These are phyloP conservation scores for Fusarium brachygibbosum DNA, from an alignment of 2,329 filamentous ascomycete species.

Conservation along the genomic window DNA sequence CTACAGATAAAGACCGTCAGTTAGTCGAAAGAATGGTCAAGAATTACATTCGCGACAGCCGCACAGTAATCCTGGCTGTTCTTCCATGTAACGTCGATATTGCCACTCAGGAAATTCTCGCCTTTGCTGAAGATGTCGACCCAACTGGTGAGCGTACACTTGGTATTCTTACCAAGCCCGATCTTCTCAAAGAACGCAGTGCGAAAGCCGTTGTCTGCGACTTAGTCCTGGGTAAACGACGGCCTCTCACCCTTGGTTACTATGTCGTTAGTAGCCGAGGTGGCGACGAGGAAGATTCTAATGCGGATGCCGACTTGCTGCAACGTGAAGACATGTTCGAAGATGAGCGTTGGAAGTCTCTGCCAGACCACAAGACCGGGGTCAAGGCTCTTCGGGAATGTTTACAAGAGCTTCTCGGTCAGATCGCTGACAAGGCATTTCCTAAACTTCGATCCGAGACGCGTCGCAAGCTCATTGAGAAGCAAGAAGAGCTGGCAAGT, in stretches of 20 bases:
- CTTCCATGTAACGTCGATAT: neutral
- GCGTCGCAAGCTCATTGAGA: neutral
- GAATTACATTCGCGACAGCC: neutral
- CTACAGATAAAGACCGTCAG: neutral
- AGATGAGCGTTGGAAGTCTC: neutral
- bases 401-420: neutral
- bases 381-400: neutral
- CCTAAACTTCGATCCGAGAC: neutral
- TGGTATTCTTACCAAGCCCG: neutral
- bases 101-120: neutral
- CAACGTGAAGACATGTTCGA: neutral
- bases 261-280: neutral
- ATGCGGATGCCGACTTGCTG: no score
- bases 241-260: neutral
- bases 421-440: neutral
- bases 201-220: neutral
- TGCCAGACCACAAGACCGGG: neutral
- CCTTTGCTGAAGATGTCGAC: neutral
- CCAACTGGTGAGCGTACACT: neutral
- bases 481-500: neutral
- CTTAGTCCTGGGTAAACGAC: neutral
- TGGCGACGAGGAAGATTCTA: no score
- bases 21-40: slow-evolving; percentile 1
- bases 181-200: neutral
- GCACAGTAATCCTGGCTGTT: neutral